Base-by-base conservation (phyloP, 345 rosid species). In the Hibiscus trionum region DNA sequence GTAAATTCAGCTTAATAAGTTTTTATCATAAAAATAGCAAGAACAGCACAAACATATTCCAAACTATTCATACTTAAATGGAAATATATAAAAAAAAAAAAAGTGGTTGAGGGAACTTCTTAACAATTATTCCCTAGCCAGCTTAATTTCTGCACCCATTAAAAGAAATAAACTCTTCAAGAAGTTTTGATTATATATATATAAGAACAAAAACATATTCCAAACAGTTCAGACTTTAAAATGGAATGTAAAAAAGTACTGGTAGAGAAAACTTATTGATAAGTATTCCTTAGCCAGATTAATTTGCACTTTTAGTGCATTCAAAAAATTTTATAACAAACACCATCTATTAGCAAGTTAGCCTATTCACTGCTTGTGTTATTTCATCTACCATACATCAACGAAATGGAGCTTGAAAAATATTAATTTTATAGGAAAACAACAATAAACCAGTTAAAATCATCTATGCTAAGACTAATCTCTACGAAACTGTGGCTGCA, bases 121-220 rank as follows among this genome's bases (percentile, higher is more conserved):
- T 31, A 9, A 27, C 3, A 42, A 69, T 15, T 37, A 71, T 57
- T 71, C 21, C 37, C 66, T 15, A 11, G 24, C 9, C 26, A 39
- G 50, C 19, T 70, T 24, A 70, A 24, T 8, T 56, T 70, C 11
- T 37, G 59, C 61, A 14, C 26, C 42, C 67, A n/a, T 62, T 88
- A 81, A 55, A 61, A 50, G 19, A 46, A 75, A 62, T 63, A 53
- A 60, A 46, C 12, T 46, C 50, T 1, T 46, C 10, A 46, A 11
- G 14, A 46, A 46, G 50, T 46, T 46, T 12, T 16, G 10, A 46
- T 11, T 10, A 46, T 12, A 49, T 2, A 44, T 9, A 2, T 10
- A 49, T 0, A 49, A 49, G n/a, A 49, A 49, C 53, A 49, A 49
- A 49, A 49, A 49, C 53, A 12, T 49, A 14, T 14, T 49, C 53